phyloP scores from a whole-genome alignment of 1,139 yeast species.

The Suhomyces anneliseae region DNA sequence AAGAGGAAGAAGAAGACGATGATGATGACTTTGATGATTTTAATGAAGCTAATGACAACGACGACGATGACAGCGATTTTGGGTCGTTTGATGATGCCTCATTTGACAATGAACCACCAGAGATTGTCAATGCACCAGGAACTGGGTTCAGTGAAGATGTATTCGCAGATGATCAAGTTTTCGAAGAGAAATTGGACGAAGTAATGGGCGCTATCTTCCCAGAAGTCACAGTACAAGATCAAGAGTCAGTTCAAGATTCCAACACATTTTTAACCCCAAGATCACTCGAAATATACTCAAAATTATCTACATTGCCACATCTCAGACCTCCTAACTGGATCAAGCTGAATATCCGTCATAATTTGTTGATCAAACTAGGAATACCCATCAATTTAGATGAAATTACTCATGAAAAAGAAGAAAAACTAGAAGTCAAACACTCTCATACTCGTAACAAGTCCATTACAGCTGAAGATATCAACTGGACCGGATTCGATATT shows the following conservation, averaged over 20 bases:
- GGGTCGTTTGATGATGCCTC: constrained; percentile 44
- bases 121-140: constrained; percentile 15
- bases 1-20: constrained; percentile 3
- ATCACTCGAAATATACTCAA: constrained; percentile 30
- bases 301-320: constrained; percentile 42
- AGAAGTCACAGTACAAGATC: background rate
- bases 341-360: constrained; percentile 55
- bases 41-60: constrained; percentile 17
- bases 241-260: background rate
- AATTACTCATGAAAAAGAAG: constrained; percentile 18
- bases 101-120: constrained; percentile 24
- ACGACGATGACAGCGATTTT: constrained; percentile 22
- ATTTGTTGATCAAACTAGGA: constrained; percentile 55
- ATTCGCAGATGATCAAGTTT: constrained; percentile 15
- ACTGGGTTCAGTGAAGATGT: constrained; percentile 5
- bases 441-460: constrained; percentile 20
- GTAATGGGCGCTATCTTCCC: constrained; percentile 27
- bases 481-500: constrained; percentile 32
- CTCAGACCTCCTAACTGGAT: constrained; percentile 59
- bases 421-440: constrained; percentile 1
- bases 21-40: constrained; percentile 37
- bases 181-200: constrained; percentile 17
- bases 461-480: constrained; percentile 30
- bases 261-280: constrained; percentile 21
- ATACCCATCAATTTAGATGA: constrained; percentile 62